phyloP scores from a whole-genome alignment of 2,329 filamentous ascomycete genomes.

The Chaetomium olivaceum region DNA sequence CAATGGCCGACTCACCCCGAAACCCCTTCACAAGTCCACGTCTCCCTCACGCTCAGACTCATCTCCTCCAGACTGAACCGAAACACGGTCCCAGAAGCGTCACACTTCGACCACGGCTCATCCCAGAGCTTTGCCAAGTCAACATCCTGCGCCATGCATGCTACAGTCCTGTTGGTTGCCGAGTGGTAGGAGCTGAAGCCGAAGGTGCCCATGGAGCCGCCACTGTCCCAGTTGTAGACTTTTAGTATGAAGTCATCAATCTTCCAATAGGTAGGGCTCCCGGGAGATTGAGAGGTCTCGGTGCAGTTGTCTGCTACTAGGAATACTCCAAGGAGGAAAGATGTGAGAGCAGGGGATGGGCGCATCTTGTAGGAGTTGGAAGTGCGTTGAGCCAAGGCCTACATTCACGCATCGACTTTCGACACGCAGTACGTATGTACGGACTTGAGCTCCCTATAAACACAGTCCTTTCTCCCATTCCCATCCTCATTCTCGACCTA shows the following conservation, averaged over 20 bases:
- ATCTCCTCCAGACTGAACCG: neutral
- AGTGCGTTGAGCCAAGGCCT: neutral
- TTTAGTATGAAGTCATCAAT: slow-evolving; percentile 4
- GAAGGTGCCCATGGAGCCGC: slow-evolving; percentile 4
- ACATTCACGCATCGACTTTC: neutral
- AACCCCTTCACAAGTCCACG: neutral
- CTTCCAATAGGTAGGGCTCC: neutral
- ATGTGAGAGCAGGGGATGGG: neutral
- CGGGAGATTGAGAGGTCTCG: neutral
- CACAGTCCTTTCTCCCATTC: too few species aligned
- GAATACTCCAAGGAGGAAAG: neutral
- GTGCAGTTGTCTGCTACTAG: neutral
- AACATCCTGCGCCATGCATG: neutral
- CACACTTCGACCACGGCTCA: neutral
- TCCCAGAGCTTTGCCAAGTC: slow-evolving; percentile 1
- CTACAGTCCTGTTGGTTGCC: slow-evolving; percentile 2
- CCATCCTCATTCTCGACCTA: too few species aligned
- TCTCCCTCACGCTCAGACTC: neutral
- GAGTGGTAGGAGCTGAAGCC: slow-evolving; percentile 2
- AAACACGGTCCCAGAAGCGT: neutral
- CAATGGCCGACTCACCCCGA: neutral
- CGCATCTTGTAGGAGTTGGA: neutral
- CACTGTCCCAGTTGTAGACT: slow-evolving; percentile 5
- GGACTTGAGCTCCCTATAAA: too few species aligned
- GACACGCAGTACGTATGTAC: too few species aligned